These are phyloP conservation scores for Lachnellula hyalina DNA, from an alignment of 2,329 filamentous ascomycete species.

Conservation along the genomic window DNA sequence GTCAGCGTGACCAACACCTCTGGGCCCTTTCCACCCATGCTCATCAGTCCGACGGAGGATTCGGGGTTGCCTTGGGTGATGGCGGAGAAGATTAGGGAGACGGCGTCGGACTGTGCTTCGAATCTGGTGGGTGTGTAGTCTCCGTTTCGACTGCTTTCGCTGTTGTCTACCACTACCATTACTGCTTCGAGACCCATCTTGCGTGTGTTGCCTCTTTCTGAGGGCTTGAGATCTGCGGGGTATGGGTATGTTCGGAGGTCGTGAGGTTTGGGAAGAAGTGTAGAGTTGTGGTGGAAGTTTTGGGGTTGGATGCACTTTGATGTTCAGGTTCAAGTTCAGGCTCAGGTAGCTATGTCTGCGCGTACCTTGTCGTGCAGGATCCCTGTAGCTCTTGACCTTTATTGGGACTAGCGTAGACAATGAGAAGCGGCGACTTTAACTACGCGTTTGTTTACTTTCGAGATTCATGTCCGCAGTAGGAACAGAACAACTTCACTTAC, in stretches of 20 bases:
- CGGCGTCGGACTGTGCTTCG: slow-evolving; percentile 92
- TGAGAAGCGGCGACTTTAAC: slow-evolving; percentile 14
- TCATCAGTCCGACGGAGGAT: slow-evolving; percentile 96
- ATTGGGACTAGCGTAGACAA: slow-evolving; percentile 11
- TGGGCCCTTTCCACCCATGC: slow-evolving; percentile 96
- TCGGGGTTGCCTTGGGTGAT: slow-evolving; percentile 95
- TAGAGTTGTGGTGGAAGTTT: not conserved
- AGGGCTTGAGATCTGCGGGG: not conserved
- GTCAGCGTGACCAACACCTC: slow-evolving; percentile 96
- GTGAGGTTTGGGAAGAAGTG: not conserved
- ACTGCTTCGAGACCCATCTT: slow-evolving; percentile 98
- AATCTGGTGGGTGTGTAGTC: slow-evolving; percentile 88
- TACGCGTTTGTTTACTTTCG: slow-evolving; percentile 38
- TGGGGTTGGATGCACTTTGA: slow-evolving; percentile 6
- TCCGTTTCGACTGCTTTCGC: slow-evolving; percentile 95
- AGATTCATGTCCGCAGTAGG: slow-evolving; percentile 4
- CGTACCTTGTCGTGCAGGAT: slow-evolving; percentile 19
- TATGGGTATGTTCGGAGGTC: not conserved
- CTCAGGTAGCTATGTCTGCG: slow-evolving; percentile 25
- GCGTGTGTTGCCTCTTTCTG: slow-evolving; percentile 35
- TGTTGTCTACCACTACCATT: slow-evolving; percentile 99
- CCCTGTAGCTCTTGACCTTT: slow-evolving; percentile 20
- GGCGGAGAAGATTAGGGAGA: slow-evolving; percentile 90
- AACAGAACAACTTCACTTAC: slow-evolving; percentile 2
- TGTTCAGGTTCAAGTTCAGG: slow-evolving; percentile 15